A percentile compares a stretch with the other conserved stretches of the same genome.
These are phyloP conservation scores for Penstemon eatonii DNA, from an alignment of 257 asterid species.

Conservation along the genomic window DNA sequence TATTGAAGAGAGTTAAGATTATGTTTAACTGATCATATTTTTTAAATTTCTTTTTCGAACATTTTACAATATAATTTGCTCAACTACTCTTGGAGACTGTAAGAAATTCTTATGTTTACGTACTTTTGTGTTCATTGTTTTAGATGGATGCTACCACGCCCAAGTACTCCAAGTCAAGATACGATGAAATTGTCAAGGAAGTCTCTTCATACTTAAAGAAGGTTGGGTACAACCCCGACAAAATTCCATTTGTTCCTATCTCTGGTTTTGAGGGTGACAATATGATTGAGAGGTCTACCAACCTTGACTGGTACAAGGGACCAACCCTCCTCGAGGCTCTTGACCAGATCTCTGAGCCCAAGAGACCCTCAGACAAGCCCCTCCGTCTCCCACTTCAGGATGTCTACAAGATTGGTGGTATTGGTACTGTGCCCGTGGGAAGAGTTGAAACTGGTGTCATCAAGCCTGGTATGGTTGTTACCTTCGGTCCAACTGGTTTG, in stretches of 20 bases:
- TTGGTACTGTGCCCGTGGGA: slow-evolving; percentile 83
- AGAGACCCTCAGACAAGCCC: slow-evolving; percentile 85
- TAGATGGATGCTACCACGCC: slow-evolving; percentile 92
- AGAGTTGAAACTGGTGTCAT: slow-evolving; percentile 69
- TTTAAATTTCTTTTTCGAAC: no score
- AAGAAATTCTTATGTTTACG: no score
- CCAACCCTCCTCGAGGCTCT: slow-evolving; percentile 84
- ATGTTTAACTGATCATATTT: background rate
- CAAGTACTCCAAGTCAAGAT: slow-evolving; percentile 75
- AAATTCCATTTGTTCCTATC: slow-evolving; percentile 65
- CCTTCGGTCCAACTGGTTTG: slow-evolving; percentile 72
- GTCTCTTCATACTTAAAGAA: slow-evolving; percentile 80
- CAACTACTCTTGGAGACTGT: no score
- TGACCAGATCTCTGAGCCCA: slow-evolving; percentile 60
- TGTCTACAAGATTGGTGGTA: slow-evolving; percentile 85
- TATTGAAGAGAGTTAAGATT: background rate
- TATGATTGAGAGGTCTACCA: slow-evolving; percentile 78
- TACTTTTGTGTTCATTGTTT: background rate
- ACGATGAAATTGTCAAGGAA: slow-evolving; percentile 73
- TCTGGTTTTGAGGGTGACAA: slow-evolving; percentile 75
- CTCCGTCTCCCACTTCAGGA: slow-evolving; percentile 90
- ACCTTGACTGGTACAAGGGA: slow-evolving; percentile 88
- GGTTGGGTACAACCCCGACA: slow-evolving; percentile 83
- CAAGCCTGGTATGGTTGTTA: slow-evolving; percentile 73
- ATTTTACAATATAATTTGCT: no score